Evolutionary conservation across 2,329 filamentous ascomycete genomes (phyloP).

Genomic region (Clarireedia monteithiana): DNA sequence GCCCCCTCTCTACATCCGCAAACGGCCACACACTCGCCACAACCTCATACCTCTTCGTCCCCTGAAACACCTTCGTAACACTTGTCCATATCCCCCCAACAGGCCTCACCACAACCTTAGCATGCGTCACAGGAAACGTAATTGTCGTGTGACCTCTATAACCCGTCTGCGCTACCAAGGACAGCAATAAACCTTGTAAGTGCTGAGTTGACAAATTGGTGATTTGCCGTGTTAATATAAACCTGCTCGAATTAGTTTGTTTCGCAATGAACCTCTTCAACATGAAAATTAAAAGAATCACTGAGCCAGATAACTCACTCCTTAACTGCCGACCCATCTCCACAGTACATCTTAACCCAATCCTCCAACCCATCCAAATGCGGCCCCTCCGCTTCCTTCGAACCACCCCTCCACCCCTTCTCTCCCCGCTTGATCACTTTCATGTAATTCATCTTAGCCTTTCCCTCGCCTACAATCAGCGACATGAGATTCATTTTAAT

Average conservation of each 20-base stretch:
- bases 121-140: conserved; percentile 43
- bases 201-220: conserved; percentile 47
- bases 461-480: conserved; percentile 42
- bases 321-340: conserved; percentile 19
- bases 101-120: conserved; percentile 40
- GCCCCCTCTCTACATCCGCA: conserved; percentile 38
- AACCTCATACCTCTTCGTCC: conserved; percentile 47
- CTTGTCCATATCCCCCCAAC: conserved; percentile 47
- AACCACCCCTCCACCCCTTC: conserved; percentile 38
- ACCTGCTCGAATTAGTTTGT: conserved; percentile 26
- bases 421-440: conserved; percentile 43
- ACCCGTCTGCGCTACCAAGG: conserved; percentile 40
- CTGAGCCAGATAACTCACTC: conserved; percentile 12
- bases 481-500: conserved; percentile 48
- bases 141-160: conserved; percentile 44
- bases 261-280: neutral
- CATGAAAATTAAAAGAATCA: neutral
- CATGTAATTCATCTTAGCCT: conserved; percentile 41
- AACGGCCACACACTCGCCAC: conserved; percentile 51
- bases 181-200: conserved; percentile 46
- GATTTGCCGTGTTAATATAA: conserved; percentile 44
- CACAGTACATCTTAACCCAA: conserved; percentile 22
- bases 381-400: conserved; percentile 15
- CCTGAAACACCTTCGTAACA: conserved; percentile 43
- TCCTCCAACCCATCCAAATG: conserved; percentile 13